These are phyloP conservation scores for Ganoderma multipileum DNA, from an alignment of 1,284 basidiomycete species.

Conservation along the genomic window DNA sequence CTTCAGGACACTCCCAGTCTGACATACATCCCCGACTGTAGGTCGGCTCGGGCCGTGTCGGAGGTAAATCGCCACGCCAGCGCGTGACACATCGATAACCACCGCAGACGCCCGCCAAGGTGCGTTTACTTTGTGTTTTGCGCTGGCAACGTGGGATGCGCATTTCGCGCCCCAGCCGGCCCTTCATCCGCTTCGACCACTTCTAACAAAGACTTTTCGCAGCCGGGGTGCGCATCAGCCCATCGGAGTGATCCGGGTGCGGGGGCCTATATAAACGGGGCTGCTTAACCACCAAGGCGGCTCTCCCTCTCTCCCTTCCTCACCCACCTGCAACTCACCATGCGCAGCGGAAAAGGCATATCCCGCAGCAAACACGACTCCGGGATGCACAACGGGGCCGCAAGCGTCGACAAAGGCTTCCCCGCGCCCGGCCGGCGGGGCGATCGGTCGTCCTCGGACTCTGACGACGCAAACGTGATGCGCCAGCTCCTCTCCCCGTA, in stretches of 20 bases:
- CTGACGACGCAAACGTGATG: slow-evolving; percentile 13
- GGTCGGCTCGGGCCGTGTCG: not conserved
- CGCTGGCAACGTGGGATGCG: slow-evolving; percentile 24
- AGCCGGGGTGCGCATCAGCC: slow-evolving; percentile 12
- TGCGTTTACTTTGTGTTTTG: slow-evolving; percentile 22
- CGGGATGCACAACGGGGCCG: not conserved
- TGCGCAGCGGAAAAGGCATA: slow-evolving; percentile 13
- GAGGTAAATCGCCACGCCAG: not conserved
- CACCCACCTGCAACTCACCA: slow-evolving; percentile 2
- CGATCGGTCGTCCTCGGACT: slow-evolving; percentile 14
- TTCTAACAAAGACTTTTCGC: slow-evolving; percentile 7
- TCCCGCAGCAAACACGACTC: slow-evolving; percentile 10
- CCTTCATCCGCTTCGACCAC: not conserved
- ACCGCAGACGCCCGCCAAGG: slow-evolving; percentile 22
- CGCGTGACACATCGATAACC: slow-evolving; percentile 26
- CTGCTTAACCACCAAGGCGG: slow-evolving; percentile 23
- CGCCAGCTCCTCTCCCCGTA: slow-evolving; percentile 13
- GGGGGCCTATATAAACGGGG: slow-evolving; percentile 13
- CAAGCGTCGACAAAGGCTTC: slow-evolving; percentile 10
- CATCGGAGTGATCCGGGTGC: slow-evolving; percentile 22
- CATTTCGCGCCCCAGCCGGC: slow-evolving; percentile 11
- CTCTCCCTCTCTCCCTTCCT: slow-evolving; percentile 12
- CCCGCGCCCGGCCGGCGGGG: slow-evolving; percentile 1
- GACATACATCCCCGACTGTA: not conserved
- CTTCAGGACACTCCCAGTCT: not conserved